Evolutionary conservation across 192 early-diverging fungal species (phyloP).

Genomic region (Gamsiella multidivaricata): DNA sequence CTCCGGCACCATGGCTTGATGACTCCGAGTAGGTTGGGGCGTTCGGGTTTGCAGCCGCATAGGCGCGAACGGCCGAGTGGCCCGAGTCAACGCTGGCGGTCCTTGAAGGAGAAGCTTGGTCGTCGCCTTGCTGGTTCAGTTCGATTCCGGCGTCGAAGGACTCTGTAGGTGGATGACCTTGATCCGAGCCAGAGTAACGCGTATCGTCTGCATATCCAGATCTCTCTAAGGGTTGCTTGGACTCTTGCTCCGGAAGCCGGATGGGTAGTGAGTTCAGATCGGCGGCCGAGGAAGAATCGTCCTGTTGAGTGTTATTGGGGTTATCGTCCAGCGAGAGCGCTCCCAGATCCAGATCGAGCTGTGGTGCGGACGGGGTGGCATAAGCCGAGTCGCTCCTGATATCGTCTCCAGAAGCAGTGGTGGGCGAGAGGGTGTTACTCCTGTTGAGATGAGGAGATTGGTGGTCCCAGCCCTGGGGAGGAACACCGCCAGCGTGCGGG

Average conservation of each 20-base stretch:
- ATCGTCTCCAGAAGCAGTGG: background rate
- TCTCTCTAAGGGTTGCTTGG: slow-evolving; percentile 30
- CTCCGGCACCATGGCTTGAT: background rate
- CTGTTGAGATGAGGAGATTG: background rate
- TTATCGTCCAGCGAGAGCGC: slow-evolving; percentile 39
- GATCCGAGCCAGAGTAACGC: slow-evolving; percentile 45
- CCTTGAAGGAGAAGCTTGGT: slow-evolving; percentile 2
- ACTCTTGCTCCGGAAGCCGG: slow-evolving; percentile 29
- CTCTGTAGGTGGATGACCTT: slow-evolving; percentile 13
- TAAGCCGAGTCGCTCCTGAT: background rate
- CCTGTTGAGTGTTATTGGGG: background rate
- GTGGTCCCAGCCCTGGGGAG: background rate
- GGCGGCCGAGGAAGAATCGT: background rate
- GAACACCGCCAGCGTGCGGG: background rate
- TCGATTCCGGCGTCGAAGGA: slow-evolving; percentile 10
- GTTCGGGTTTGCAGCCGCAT: slow-evolving; percentile 31
- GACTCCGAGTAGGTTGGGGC: slow-evolving; percentile 27
- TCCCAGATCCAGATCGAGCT: slow-evolving; percentile 29
- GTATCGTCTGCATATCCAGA: slow-evolving; percentile 46
- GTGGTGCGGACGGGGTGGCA: background rate
- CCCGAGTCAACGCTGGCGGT: slow-evolving; percentile 22
- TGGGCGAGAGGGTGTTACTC: background rate
- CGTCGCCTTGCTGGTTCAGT: background rate
- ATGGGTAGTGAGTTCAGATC: slow-evolving; percentile 22
- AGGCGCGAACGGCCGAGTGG: slow-evolving; percentile 19